Evolutionary conservation across 805 yeast genomes (phyloP).

Genomic region (Candida montana): DNA sequence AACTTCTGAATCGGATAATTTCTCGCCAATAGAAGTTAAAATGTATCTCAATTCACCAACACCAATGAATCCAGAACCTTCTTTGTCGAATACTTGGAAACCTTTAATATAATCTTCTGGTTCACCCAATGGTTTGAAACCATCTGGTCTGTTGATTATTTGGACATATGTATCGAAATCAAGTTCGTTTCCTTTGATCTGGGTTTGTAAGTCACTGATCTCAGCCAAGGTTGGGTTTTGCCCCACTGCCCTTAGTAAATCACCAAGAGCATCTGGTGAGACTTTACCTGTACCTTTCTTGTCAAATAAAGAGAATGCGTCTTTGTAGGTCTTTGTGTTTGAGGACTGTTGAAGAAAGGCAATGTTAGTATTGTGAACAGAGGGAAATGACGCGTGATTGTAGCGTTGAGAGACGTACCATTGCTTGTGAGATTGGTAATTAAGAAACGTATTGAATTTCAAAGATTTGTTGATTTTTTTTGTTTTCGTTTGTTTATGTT

Average conservation of each 20-base stretch:
- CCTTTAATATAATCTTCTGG: slow-evolving; percentile 88
- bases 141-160: slow-evolving; percentile 80
- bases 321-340: slow-evolving; percentile 53
- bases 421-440: too few relatives aligned
- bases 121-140: slow-evolving; percentile 81
- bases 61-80: slow-evolving; percentile 90
- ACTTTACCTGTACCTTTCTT: slow-evolving; percentile 93
- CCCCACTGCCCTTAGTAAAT: slow-evolving; percentile 92
- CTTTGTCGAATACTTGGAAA: slow-evolving; percentile 97
- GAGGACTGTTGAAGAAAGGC: slow-evolving; percentile 11
- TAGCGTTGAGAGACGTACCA: not conserved
- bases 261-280: slow-evolving; percentile 80
- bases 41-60: slow-evolving; percentile 96
- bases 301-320: slow-evolving; percentile 95
- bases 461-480: slow-evolving; percentile 2
- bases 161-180: slow-evolving; percentile 74
- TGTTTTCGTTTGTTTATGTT: slow-evolving; percentile 1
- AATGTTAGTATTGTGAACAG: slow-evolving; percentile 6
- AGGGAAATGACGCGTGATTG: not conserved
- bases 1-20: slow-evolving; percentile 83
- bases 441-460: too few relatives aligned
- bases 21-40: slow-evolving; percentile 93
- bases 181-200: slow-evolving; percentile 33
- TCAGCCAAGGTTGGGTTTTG: slow-evolving; percentile 96
- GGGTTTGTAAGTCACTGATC: slow-evolving; percentile 53